Evolutionary conservation across 2,329 filamentous ascomycete genomes (phyloP), one percentile per base, ranked within the genome.

Genomic region (Hymenoscyphus salicellus): DNA sequence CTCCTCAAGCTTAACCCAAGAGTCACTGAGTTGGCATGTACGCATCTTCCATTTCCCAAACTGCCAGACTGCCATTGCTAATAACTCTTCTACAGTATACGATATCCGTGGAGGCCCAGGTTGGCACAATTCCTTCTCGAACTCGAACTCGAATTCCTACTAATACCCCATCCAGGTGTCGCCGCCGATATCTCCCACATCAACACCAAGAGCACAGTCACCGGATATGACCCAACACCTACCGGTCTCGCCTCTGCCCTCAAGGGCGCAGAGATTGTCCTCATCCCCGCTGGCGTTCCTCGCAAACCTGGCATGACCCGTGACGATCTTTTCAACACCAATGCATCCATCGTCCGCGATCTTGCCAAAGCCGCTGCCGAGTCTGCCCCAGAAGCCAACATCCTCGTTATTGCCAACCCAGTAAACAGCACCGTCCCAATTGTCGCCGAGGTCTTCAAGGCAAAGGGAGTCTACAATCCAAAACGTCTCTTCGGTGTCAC

Each of bases 261-360:
- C 79, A 90, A 91, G 83, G 93, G 86, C 78, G 84, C 93, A 76
- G 93, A 98, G 82, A 89, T 99, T 75, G 92, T 99, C 77, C 88
- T 99, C 78, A 98, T 99, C 80, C 95, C 95, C 77, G 95, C 95
- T 77, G 95, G 95, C 86, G 94, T 99, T 72, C 95, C 95, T 78
- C 93, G 95, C 84, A 76, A 76, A 88, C 95, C 95, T 79, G 95
- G 95, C 83, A 99, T 99, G 95, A 96, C 91, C 83, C 93, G 95
- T 86, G 95, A 99, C 82, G 94, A 99, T 80, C 90, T 99, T 71
- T 99, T 99, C 93, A 98, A 98, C 89, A 99, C 94, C 86, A 99
- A 99, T 82, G 95, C 95, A 81, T 96, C 92, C 79, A 99, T 99
- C 80, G 95, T 99, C 79, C 93, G 94, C 78, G 95, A 98, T 82